Evolutionary conservation across 371 early-diverging fungal genomes (phyloP).

Genomic region (Gilbertella persicaria): DNA sequence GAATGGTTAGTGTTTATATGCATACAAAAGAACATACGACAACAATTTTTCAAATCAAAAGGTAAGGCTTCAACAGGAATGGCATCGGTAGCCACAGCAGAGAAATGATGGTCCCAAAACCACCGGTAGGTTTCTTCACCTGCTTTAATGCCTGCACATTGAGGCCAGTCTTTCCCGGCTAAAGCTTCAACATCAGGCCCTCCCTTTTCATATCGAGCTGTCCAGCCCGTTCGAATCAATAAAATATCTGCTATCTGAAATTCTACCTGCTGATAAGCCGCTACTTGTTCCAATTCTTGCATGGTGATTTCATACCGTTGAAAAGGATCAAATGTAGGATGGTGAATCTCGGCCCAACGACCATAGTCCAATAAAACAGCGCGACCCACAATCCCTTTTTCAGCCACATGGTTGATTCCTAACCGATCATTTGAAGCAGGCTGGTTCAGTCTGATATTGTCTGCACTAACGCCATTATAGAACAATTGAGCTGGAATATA

Average conservation of each 20-base stretch:
- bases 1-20: neutral
- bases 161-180: neutral
- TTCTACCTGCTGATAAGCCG: slow-evolving; percentile 8
- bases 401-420: slow-evolving; percentile 19
- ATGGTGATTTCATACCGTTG: slow-evolving; percentile 12
- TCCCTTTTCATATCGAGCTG: slow-evolving; percentile 9
- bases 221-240: slow-evolving; percentile 18
- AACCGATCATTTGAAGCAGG: slow-evolving; percentile 4
- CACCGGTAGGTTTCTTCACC: slow-evolving; percentile 17
- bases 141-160: slow-evolving; percentile 15
- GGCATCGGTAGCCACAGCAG: slow-evolving; percentile 15
- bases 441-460: neutral
- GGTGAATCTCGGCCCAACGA: slow-evolving; percentile 11
- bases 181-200: neutral
- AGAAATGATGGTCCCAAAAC: slow-evolving; percentile 21
- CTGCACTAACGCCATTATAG: slow-evolving; percentile 7
- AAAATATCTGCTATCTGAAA: slow-evolving; percentile 19
- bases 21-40: slow-evolving; percentile 8
- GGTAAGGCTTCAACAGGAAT: slow-evolving; percentile 15
- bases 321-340: slow-evolving; percentile 16
- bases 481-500: slow-evolving; percentile 1
- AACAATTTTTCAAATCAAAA: neutral
- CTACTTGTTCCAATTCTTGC: slow-evolving; percentile 10
- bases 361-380: slow-evolving; percentile 18
- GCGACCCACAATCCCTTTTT: slow-evolving; percentile 18